Evolutionary conservation across 2,329 filamentous ascomycete genomes (phyloP), one percentile per base, ranked within the genome.

Genomic region (Lojkania enalia): DNA sequence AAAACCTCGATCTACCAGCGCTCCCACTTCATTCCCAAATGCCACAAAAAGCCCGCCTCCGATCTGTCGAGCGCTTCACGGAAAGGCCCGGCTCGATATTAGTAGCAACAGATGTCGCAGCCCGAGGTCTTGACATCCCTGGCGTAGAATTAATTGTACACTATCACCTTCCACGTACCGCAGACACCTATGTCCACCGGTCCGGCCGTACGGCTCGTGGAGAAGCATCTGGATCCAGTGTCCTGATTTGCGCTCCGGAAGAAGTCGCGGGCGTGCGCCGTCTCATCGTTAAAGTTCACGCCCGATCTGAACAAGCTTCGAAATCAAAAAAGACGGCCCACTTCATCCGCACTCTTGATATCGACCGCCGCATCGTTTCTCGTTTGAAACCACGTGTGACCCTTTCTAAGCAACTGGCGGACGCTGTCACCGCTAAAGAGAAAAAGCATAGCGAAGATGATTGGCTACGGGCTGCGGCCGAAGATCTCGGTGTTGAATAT

Each of bases 141-240:
- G 83, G 85, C 23, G 90, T 97, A 35, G 87, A 96, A 57, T 79
- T 95, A 12, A 87, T 99, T 13, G 75, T 99, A 14, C 94, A 99
- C 72, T 99, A 99, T 73, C 92, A 99, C 69, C 85, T 96, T 0
- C 94, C 94, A 1, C 87, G 91, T 45, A 79, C 90, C 1, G 94
- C 94, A 23, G 92, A 97, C 68, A 87, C 87, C 36, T 99, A 99
- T 64, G 91, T 99, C 12, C 94, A 99, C 66, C 85, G 94, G 18
- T 96, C 94, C 1, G 94, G 94, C 11, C 88, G 94, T 54, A 97
- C 94, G 1, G 94, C 94, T 2, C 88, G 94, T 62, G 92, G 88
- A 2, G 81, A 85, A 15, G 82, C 82, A 11, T 82, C 80, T 0
- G 94, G 94, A 27, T 81, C 88, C 25, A 95, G 89, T 60, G 84